phyloP scores from a whole-genome alignment of 2,329 filamentous ascomycete genomes.

The Paraconiothyrium sp. region DNA sequence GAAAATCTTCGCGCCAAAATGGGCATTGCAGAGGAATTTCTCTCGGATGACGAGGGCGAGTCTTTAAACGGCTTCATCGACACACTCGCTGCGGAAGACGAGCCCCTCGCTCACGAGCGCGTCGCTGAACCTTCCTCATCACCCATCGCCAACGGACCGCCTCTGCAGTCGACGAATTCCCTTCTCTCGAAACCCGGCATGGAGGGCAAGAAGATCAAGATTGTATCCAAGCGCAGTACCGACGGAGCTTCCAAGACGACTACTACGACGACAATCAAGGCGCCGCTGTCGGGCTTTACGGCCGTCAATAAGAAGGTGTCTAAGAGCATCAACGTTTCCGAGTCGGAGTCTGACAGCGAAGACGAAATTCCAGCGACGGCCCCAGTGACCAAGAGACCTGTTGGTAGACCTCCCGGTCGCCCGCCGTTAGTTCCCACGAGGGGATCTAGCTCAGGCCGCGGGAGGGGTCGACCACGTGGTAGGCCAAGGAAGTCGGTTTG shows the following conservation, averaged over 20 bases:
- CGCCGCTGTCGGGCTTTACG: constrained; percentile 28
- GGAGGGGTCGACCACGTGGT: constrained; percentile 28
- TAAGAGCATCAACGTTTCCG: constrained; percentile 33
- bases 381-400: constrained; percentile 29
- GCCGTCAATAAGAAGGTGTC: constrained; percentile 29
- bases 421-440: constrained; percentile 35
- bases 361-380: constrained; percentile 46
- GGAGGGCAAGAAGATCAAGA: constrained; percentile 49
- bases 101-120: constrained; percentile 22
- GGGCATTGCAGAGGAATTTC: constrained; percentile 43
- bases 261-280: constrained; percentile 22
- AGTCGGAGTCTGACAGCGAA: constrained; percentile 38
- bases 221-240: constrained; percentile 37
- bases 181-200: constrained; percentile 40
- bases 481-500: constrained; percentile 37
- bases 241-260: constrained; percentile 22
- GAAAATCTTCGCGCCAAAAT: constrained; percentile 49
- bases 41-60: constrained; percentile 35
- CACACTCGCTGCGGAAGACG: constrained; percentile 33
- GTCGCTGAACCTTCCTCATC: constrained; percentile 11
- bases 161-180: constrained; percentile 37
- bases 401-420: constrained; percentile 30
- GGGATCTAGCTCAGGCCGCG: constrained; percentile 28
- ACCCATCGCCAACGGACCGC: constrained; percentile 18
- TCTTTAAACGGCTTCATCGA: constrained; percentile 41